Conservation (phyloP, 2,329 filamentous ascomycete genomes). For the Calonectria hawksworthii region DNA sequence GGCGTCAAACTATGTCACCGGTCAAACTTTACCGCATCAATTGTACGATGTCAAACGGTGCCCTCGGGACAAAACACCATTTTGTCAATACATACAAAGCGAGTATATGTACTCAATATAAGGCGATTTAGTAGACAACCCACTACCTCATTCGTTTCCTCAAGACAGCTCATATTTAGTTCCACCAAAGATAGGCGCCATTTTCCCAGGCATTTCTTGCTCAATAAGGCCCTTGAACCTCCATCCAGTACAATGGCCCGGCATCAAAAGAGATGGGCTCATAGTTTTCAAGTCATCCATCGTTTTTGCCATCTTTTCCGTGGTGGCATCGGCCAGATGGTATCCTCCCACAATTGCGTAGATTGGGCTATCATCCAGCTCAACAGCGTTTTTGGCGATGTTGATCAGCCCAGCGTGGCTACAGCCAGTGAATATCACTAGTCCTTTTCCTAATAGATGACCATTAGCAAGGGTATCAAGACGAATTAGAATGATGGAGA, state of each 20-base stretch:
- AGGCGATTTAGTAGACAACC: no score
- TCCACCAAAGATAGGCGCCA: not conserved
- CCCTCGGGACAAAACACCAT: no score
- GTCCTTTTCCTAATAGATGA: slow-evolving; percentile 47
- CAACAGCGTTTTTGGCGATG: slow-evolving; percentile 59
- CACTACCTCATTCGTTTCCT: no score
- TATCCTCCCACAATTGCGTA: slow-evolving; percentile 68
- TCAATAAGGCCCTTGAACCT: slow-evolving; percentile 67
- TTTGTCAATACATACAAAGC: no score
- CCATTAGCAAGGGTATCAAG: not conserved
- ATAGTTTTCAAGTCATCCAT: slow-evolving; percentile 62
- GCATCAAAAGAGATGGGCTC: slow-evolving; percentile 63
- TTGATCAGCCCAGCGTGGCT: slow-evolving; percentile 70
- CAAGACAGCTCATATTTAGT: not conserved
- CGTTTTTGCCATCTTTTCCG: slow-evolving; percentile 58
- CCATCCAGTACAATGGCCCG: slow-evolving; percentile 70
- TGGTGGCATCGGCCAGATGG: slow-evolving; percentile 63
- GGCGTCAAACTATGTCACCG: no score
- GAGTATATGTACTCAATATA: no score
- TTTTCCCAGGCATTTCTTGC: slow-evolving; percentile 61
- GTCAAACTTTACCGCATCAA: no score
- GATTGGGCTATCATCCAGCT: slow-evolving; percentile 56
- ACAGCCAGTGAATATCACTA: slow-evolving; percentile 69
- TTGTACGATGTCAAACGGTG: no score
- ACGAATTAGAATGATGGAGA: not conserved